Percentiles rank a stretch among this genome's conserved stretches.
Conservation (phyloP, 441 rosid species). For the Geranium incanum region DNA sequence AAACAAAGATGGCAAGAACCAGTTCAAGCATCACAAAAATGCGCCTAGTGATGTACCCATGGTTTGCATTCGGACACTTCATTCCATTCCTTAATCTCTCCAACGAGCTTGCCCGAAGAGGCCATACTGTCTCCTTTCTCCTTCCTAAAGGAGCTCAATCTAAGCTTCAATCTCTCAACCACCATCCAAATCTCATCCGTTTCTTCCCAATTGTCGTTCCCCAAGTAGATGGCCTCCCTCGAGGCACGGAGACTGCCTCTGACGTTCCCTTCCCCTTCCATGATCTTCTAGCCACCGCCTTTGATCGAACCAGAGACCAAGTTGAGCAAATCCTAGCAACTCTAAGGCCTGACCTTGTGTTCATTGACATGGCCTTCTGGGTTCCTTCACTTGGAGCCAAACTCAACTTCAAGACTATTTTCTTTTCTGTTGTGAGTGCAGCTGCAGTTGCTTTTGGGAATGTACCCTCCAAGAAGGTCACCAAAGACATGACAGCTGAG, state of each 20-base stretch:
- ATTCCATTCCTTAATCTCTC: conserved; percentile 12
- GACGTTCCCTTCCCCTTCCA: neutral
- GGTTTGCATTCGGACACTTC: conserved; percentile 18
- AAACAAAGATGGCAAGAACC: too few species aligned
- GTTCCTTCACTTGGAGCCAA: neutral
- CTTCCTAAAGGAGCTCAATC: neutral
- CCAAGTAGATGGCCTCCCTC: neutral
- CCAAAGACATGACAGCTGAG: neutral
- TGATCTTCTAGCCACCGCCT: conserved; percentile 1
- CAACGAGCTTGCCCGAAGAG: conserved; percentile 5
- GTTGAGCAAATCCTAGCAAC: neutral
- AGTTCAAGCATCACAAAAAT: too few species aligned
- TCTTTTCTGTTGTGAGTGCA: neutral
- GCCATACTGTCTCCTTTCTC: neutral
- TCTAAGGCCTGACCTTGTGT: conserved; percentile 1
- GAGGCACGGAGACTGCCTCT: conserved; percentile 9
- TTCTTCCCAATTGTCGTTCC: conserved; percentile 1
- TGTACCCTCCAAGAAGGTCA: neutral
- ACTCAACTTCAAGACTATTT: neutral
- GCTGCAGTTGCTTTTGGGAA: neutral
- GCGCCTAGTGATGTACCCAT: conserved; percentile 15
- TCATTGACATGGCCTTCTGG: neutral
- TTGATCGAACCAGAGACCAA: neutral
- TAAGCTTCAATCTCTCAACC: neutral
- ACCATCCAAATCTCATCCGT: neutral